Conservation (phyloP, 257 asterid species). For the Verbascum thapsus region DNA sequence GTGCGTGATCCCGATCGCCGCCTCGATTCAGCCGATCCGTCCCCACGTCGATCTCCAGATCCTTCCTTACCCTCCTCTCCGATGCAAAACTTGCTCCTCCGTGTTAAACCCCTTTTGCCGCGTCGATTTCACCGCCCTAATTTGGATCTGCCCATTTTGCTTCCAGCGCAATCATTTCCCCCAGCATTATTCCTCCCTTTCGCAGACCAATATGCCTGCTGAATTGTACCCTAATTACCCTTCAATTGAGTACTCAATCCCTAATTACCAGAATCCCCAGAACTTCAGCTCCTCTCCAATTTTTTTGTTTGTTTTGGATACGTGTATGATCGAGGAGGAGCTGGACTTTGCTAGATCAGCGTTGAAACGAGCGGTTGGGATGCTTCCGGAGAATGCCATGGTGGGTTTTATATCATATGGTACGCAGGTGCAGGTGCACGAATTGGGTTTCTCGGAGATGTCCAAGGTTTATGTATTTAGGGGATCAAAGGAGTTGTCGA, state of each 20-base stretch:
- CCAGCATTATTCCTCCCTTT: slow-evolving; percentile 61
- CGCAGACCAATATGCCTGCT: slow-evolving; percentile 78
- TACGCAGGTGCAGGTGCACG: slow-evolving; percentile 97
- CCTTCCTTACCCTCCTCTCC: slow-evolving; percentile 75
- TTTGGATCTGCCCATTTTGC: slow-evolving; percentile 99
- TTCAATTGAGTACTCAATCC: slow-evolving; percentile 62
- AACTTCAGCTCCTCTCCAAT: slow-evolving; percentile 52
- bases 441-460: slow-evolving; percentile 88
- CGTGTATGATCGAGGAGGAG: slow-evolving; percentile 95
- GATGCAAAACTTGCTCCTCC: slow-evolving; percentile 88
- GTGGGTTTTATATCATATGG: slow-evolving; percentile 95
- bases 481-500: slow-evolving; percentile 78
- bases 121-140: slow-evolving; percentile 82
- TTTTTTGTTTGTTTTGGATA: slow-evolving; percentile 83
- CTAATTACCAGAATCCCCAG: slow-evolving; percentile 57
- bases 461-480: slow-evolving; percentile 81
- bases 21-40: slow-evolving; percentile 88
- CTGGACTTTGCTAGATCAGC: slow-evolving; percentile 80
- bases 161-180: slow-evolving; percentile 86
- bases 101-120: slow-evolving; percentile 77
- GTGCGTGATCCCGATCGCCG: slow-evolving; percentile 98
- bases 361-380: slow-evolving; percentile 76
- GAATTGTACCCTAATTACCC: slow-evolving; percentile 85
- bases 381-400: slow-evolving; percentile 91
- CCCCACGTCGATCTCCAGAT: slow-evolving; percentile 72